A percentile compares a stretch with the other conserved stretches of the same genome.
These are phyloP conservation scores for Populus alba DNA, from an alignment of 345 rosid species.

Conservation along the genomic window DNA sequence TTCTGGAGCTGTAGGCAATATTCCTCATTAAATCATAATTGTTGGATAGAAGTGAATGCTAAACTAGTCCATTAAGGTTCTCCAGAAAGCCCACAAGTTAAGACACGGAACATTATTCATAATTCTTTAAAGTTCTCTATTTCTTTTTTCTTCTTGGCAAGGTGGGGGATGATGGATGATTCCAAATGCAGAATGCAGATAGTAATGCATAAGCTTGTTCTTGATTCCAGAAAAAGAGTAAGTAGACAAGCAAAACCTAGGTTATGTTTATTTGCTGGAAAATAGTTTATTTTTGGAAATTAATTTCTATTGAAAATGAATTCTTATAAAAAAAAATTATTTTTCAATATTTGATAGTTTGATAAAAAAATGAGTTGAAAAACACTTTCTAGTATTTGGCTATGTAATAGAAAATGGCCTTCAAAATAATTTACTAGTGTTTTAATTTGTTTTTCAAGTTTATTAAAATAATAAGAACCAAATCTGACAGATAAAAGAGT, in stretches of 20 bases:
- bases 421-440: no score
- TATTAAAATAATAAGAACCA: no score
- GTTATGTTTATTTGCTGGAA: not conserved
- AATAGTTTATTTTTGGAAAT: no score
- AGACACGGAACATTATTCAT: not conserved
- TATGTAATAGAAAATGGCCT: no score
- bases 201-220: not conserved
- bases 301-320: no score
- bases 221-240: slow-evolving; percentile 18
- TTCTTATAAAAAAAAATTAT: no score
- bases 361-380: no score
- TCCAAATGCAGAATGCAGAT: slow-evolving; percentile 10
- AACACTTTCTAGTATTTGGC: no score
- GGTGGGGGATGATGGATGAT: not conserved
- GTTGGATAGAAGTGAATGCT: not conserved
- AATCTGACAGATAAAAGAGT: no score
- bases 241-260: slow-evolving; percentile 10
- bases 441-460: no score
- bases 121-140: not conserved
- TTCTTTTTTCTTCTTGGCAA: not conserved
- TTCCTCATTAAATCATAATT: not conserved
- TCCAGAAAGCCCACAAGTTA: not conserved
- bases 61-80: not conserved
- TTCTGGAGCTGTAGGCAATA: not conserved
- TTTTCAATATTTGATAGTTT: no score